phyloP scores from a whole-genome alignment of 495 filamentous ascomycete genomes.

The Lindgomyces ingoldianus region DNA sequence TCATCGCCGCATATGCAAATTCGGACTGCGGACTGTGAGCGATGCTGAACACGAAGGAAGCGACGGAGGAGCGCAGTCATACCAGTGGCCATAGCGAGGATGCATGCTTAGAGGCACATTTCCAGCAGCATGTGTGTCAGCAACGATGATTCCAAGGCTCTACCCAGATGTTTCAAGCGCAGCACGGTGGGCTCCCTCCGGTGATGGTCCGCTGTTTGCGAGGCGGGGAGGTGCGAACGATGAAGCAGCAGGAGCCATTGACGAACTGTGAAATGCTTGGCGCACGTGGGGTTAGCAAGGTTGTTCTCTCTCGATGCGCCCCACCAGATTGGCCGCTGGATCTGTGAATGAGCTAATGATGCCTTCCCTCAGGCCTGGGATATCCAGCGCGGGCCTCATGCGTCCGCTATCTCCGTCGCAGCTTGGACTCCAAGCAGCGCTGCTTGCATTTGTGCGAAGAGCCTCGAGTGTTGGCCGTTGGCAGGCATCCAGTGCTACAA shows the following conservation, averaged over 20 bases:
- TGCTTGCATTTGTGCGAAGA: neutral
- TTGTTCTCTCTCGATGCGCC: neutral
- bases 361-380: neutral
- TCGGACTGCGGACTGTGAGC: slow-evolving; percentile 60
- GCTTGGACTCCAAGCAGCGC: neutral
- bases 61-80: neutral
- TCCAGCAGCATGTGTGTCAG: neutral
- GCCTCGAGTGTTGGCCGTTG: neutral
- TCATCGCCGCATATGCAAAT: slow-evolving; percentile 98
- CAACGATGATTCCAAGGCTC: too few species aligned
- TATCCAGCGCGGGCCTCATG: neutral
- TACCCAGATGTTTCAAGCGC: too few species aligned
- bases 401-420: neutral
- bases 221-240: too few species aligned
- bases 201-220: too few species aligned
- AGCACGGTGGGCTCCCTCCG: too few species aligned
- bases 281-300: neutral
- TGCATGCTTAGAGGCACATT: slow-evolving; percentile 20
- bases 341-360: neutral
- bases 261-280: neutral
- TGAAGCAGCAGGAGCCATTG: too few species aligned
- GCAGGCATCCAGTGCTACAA: slow-evolving; percentile 1
- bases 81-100: slow-evolving; percentile 34
- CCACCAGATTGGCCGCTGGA: neutral
- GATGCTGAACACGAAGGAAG: neutral